Conservation (phyloP, 306 rosid species). For the Cajanus cajan region DNA sequence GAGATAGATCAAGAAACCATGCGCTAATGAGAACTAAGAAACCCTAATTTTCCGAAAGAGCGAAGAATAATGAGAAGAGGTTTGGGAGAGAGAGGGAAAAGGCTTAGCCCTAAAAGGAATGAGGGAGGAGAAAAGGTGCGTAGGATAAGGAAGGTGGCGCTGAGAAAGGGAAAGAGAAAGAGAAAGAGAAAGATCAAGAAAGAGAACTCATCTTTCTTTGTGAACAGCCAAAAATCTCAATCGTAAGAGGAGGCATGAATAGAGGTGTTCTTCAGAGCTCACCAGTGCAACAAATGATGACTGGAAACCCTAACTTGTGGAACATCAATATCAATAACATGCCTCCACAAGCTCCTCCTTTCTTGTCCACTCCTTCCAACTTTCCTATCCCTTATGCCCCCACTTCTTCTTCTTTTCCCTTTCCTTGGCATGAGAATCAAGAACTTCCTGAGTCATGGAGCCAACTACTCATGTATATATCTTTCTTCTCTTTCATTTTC, state of each 20-base stretch:
- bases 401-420: conserved; percentile 53
- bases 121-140: conserved; percentile 46
- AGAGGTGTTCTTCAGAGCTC: conserved; percentile 78
- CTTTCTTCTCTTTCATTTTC: not conserved
- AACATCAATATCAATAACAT: conserved; percentile 68
- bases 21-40: conserved; percentile 23
- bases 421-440: conserved; percentile 55
- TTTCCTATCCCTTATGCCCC: conserved; percentile 43
- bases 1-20: conserved; percentile 60
- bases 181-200: conserved; percentile 30
- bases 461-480: conserved; percentile 72
- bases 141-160: conserved; percentile 40
- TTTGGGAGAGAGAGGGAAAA: conserved; percentile 20
- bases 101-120: conserved; percentile 21
- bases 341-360: conserved; percentile 54
- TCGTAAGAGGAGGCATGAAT: conserved; percentile 54
- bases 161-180: too few relatives aligned
- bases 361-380: conserved; percentile 52
- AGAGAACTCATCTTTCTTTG: not conserved
- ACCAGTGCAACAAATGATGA: conserved; percentile 91
- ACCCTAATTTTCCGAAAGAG: conserved; percentile 24
- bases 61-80: conserved; percentile 22
- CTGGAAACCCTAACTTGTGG: conserved; percentile 97
- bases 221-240: not conserved
- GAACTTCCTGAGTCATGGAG: conserved; percentile 92